These are phyloP conservation scores for Decorospora gaudefroyi DNA, from an alignment of 2,329 filamentous ascomycete species.

Conservation along the genomic window DNA sequence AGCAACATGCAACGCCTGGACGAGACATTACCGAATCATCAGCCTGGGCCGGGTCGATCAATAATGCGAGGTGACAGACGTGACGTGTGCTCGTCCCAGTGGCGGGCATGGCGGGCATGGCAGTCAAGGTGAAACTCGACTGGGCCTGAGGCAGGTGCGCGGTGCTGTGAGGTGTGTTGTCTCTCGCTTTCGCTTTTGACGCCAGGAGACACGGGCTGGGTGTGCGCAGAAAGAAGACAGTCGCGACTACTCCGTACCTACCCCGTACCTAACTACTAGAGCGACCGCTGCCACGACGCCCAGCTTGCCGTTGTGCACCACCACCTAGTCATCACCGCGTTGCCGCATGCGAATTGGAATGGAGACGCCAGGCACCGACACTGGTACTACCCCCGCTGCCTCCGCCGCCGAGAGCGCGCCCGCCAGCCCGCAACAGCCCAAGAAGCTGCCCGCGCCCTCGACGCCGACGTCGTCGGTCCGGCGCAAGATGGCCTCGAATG, in stretches of 20 bases:
- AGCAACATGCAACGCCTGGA: neutral
- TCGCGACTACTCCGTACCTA: no score
- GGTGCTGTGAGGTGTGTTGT: slow-evolving; percentile 6
- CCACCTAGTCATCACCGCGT: no score
- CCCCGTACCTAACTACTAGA: no score
- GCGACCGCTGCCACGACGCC: neutral
- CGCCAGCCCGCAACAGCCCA: slow-evolving; percentile 10
- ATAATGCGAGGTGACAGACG: slow-evolving; percentile 2
- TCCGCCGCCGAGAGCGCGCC: slow-evolving; percentile 7
- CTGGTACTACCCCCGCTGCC: slow-evolving; percentile 19
- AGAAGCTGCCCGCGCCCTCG: slow-evolving; percentile 29
- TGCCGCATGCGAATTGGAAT: no score
- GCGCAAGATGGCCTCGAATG: slow-evolving; percentile 43
- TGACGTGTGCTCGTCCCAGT: slow-evolving; percentile 16
- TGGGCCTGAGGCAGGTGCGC: no score
- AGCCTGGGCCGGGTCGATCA: no score
- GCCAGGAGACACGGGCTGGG: neutral
- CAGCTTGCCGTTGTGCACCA: neutral
- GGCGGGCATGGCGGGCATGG: slow-evolving; percentile 2
- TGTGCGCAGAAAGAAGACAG: neutral
- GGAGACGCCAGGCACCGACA: no score
- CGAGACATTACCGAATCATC: no score
- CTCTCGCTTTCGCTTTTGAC: neutral
- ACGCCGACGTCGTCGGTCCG: slow-evolving; percentile 37
- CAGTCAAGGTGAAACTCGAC: neutral